phyloP scores from a whole-genome alignment of 1,284 basidiomycete species.

The Cutaneotrichosporon sp. region DNA sequence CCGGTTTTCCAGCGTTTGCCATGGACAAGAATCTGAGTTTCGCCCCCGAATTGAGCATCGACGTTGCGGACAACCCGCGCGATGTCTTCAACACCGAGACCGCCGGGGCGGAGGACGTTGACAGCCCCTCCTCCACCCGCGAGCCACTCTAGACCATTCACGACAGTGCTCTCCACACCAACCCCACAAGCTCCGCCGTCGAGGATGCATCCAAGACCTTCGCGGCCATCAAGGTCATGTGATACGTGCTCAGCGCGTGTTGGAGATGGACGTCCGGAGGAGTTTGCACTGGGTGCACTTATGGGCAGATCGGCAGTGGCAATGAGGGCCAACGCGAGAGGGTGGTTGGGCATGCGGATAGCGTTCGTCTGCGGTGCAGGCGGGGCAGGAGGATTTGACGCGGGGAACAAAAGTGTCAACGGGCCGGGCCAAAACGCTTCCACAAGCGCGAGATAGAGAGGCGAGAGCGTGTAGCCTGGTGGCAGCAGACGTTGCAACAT shows the following conservation, averaged over 20 bases:
- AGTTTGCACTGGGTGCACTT: conserved; percentile 93
- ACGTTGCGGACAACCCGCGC: conserved; percentile 55
- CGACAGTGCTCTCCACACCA: conserved; percentile 92
- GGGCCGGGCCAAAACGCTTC: conserved; percentile 91
- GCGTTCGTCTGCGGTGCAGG: conserved; percentile 64
- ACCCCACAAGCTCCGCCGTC: conserved; percentile 90
- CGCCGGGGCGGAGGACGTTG: conserved; percentile 84
- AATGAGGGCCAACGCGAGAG: conserved; percentile 85
- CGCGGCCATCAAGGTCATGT: conserved; percentile 60
- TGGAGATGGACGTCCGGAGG: conserved; percentile 88
- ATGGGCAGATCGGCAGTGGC: conserved; percentile 67
- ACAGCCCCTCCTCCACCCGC: conserved; percentile 60
- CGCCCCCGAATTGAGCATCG: conserved; percentile 29
- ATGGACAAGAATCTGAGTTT: conserved; percentile 31
- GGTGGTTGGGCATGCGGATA: conserved; percentile 89
- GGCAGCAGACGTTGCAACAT: conserved; percentile 78
- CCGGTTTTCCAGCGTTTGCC: conserved; percentile 25
- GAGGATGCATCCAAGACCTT: conserved; percentile 70
- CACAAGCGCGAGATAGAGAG: conserved; percentile 66
- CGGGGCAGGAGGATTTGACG: conserved; percentile 48
- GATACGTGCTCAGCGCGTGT: conserved; percentile 85
- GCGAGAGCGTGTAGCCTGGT: conserved; percentile 56
- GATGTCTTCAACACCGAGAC: conserved; percentile 84
- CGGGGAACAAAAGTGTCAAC: conserved; percentile 85
- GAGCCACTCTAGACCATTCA: conserved; percentile 66